Percentiles rank a stretch among this genome's conserved stretches.
Evolutionary conservation across 768 basidiomycete genomes (phyloP).

Genomic region (Termitomyces bulborhizus): DNA sequence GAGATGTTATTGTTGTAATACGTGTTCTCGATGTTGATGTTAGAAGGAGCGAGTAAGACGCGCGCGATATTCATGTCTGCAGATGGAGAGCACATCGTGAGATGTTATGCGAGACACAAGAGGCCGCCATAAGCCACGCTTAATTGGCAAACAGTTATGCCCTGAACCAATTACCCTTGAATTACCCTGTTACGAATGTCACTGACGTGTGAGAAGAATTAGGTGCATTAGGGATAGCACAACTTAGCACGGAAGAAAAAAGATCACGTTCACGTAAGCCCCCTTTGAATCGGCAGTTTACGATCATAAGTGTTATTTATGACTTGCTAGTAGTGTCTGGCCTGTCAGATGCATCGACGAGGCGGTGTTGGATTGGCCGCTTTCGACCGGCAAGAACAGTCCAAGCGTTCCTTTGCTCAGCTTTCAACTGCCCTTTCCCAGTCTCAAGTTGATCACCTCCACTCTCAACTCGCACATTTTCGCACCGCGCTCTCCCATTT

Average conservation of each 20-base stretch:
- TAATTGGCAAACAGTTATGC: background rate
- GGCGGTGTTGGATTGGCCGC: constrained; percentile 86
- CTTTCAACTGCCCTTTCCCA: constrained; percentile 77
- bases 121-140: background rate
- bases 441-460: constrained; percentile 71
- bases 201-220: constrained; percentile 4
- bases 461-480: constrained; percentile 79
- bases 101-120: background rate
- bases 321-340: background rate
- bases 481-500: constrained; percentile 75
- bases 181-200: constrained; percentile 1
- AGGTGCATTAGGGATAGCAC: background rate
- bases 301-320: no score
- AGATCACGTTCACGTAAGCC: no score
- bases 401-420: constrained; percentile 71
- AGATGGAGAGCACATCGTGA: background rate
- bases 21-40: background rate
- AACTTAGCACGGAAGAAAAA: no score
- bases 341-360: constrained; percentile 51
- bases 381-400: constrained; percentile 82
- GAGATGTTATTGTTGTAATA: background rate
- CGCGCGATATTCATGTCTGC: no score
- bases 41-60: background rate
- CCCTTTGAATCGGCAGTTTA: no score
- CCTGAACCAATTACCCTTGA: background rate